Conservation (phyloP, 75 land plant genomes). For the Pinus tabuliformis region DNA sequence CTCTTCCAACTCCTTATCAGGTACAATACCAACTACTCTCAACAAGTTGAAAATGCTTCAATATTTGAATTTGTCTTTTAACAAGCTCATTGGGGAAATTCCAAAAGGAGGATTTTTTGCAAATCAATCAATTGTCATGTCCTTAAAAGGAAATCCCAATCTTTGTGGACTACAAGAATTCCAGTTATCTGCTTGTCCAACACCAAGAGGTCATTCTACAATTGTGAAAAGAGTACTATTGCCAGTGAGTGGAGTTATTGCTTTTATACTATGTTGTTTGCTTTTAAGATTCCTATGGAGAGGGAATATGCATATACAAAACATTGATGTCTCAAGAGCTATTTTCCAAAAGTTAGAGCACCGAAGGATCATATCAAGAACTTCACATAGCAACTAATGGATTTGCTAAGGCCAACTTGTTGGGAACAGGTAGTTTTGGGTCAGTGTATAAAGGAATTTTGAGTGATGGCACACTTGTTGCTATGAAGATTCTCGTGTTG, state of each 20-base stretch:
- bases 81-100: conserved; percentile 45
- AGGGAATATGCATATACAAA: neutral
- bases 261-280: conserved; percentile 13
- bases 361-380: conserved; percentile 45
- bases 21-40: conserved; percentile 40
- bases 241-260: conserved; percentile 14
- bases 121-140: conserved; percentile 19
- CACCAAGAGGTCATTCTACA: neutral
- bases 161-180: conserved; percentile 35
- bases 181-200: neutral
- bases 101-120: conserved; percentile 34
- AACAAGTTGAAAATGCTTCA: conserved; percentile 37
- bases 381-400: conserved; percentile 58
- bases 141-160: conserved; percentile 37
- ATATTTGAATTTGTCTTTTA: conserved; percentile 47
- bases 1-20: conserved; percentile 44
- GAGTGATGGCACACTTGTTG: conserved; percentile 43
- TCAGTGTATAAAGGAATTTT: conserved; percentile 66
- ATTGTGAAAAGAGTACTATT: conserved; percentile 5
- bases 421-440: conserved; percentile 67
- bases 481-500: conserved; percentile 57
- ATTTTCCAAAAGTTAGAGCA: conserved; percentile 3
- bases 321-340: neutral
- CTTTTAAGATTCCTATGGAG: conserved; percentile 7
- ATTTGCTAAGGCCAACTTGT: conserved; percentile 34